These are phyloP conservation scores for Penicillium canariense DNA, from an alignment of 495 filamentous ascomycete species.

Conservation along the genomic window DNA sequence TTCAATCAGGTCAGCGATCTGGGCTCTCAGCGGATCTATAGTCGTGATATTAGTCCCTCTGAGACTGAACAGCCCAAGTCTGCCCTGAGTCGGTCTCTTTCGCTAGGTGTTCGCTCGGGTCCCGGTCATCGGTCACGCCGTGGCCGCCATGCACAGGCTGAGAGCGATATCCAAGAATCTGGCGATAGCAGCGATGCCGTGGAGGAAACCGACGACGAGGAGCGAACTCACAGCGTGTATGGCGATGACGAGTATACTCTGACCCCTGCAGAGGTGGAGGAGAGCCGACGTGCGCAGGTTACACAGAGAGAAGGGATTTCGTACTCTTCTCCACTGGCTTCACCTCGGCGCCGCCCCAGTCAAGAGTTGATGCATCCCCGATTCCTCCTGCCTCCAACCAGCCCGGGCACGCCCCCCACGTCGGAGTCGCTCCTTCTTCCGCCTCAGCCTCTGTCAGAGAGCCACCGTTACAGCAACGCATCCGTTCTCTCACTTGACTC, in stretches of 20 bases:
- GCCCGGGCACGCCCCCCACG: slow-evolving; percentile 31
- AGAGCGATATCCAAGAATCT: slow-evolving; percentile 20
- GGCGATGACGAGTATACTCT: slow-evolving; percentile 47
- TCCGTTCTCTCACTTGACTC: slow-evolving; percentile 55
- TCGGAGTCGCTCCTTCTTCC: slow-evolving; percentile 36
- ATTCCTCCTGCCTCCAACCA: slow-evolving; percentile 21
- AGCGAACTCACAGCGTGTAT: slow-evolving; percentile 37
- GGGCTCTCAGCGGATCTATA: slow-evolving; percentile 47
- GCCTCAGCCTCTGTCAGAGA: slow-evolving; percentile 27
- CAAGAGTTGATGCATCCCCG: slow-evolving; percentile 30
- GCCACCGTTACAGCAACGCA: slow-evolving; percentile 40
- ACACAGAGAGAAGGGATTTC: slow-evolving; percentile 14
- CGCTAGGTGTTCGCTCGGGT: slow-evolving; percentile 45
- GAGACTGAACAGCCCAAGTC: slow-evolving; percentile 37
- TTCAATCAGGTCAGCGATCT: slow-evolving; percentile 46
- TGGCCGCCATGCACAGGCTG: slow-evolving; percentile 28
- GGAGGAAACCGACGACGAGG: slow-evolving; percentile 45
- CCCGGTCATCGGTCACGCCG: slow-evolving; percentile 42
- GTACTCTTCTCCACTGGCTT: slow-evolving; percentile 5
- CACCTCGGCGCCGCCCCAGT: slow-evolving; percentile 23
- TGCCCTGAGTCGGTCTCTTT: slow-evolving; percentile 39
- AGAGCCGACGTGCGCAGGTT: slow-evolving; percentile 32
- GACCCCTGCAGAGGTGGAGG: slow-evolving; percentile 39
- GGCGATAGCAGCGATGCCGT: slow-evolving; percentile 19
- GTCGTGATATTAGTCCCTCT: slow-evolving; percentile 35